Percentiles rank a stretch among this genome's conserved stretches.
These are phyloP conservation scores for Arabidopsis thaliana DNA, from an alignment of 345 rosid species.

Conservation along the genomic window DNA sequence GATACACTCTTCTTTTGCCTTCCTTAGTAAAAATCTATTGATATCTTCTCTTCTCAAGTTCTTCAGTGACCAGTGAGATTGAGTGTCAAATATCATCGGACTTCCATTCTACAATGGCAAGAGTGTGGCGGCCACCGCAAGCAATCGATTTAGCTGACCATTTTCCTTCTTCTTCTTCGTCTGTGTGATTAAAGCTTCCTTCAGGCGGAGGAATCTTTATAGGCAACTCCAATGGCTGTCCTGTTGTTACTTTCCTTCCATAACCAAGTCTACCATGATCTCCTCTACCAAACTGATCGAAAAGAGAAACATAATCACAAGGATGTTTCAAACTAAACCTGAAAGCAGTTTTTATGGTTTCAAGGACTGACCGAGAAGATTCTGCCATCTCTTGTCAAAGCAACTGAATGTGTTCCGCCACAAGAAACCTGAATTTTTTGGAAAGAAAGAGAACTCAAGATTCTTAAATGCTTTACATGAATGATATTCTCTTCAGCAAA, in stretches of 20 bases:
- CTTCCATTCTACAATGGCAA: slow-evolving; percentile 83
- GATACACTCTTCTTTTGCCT: slow-evolving; percentile 17
- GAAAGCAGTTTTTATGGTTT: background rate
- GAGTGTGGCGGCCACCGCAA: slow-evolving; percentile 92
- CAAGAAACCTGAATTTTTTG: slow-evolving; percentile 72
- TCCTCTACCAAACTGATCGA: slow-evolving; percentile 89
- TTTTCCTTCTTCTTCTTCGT: slow-evolving; percentile 58
- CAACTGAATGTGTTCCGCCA: slow-evolving; percentile 98
- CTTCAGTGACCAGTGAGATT: slow-evolving; percentile 3
- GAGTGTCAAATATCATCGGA: slow-evolving; percentile 30
- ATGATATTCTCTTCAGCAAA: slow-evolving; percentile 52
- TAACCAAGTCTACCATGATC: slow-evolving; percentile 96
- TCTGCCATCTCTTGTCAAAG: slow-evolving; percentile 83
- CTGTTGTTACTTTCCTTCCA: slow-evolving; percentile 89
- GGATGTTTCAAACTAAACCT: background rate
- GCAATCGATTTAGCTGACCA: slow-evolving; percentile 85
- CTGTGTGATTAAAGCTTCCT: slow-evolving; percentile 39
- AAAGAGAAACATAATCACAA: slow-evolving; percentile 5
- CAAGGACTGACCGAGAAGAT: slow-evolving; percentile 80
- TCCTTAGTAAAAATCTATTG: slow-evolving; percentile 9
- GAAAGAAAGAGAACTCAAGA: slow-evolving; percentile 27
- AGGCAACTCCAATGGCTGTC: slow-evolving; percentile 93
- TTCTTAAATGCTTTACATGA: slow-evolving; percentile 50
- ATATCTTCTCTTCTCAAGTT: slow-evolving; percentile 24
- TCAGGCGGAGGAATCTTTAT: slow-evolving; percentile 61